A percentile compares a stretch with the other conserved stretches of the same genome.
These are phyloP conservation scores for Eimeria praecox DNA, from an alignment of 169 alveolate genomes.

Conservation along the genomic window DNA sequence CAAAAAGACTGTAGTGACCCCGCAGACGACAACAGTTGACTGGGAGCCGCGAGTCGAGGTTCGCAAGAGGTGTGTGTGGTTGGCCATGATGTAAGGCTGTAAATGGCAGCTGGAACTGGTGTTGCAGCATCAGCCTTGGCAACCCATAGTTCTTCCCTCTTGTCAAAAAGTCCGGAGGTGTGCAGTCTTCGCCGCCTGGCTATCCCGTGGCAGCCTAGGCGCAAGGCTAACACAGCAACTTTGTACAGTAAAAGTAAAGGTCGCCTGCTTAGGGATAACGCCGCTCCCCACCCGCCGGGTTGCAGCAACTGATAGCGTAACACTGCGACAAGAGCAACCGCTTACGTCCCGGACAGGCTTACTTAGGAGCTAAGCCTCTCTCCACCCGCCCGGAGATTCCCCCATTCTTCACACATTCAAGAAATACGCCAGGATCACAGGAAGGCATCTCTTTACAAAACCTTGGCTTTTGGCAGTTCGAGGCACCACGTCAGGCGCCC, in stretches of 20 bases:
- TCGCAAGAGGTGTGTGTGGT: slow-evolving; percentile 45
- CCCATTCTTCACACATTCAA: slow-evolving; percentile 1
- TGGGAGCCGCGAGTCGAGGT: slow-evolving; percentile 48
- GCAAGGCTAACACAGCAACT: not conserved
- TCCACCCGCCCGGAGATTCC: not conserved
- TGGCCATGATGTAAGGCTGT: slow-evolving; percentile 11
- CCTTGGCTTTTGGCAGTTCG: slow-evolving; percentile 38
- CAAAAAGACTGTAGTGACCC: slow-evolving; percentile 2
- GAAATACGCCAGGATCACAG: not conserved
- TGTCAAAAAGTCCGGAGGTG: slow-evolving; percentile 48
- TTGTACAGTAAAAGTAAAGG: not conserved
- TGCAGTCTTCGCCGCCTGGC: slow-evolving; percentile 25
- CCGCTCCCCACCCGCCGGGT: slow-evolving; percentile 28
- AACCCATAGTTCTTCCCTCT: slow-evolving; percentile 8
- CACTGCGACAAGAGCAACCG: slow-evolving; percentile 61
- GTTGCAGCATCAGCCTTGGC: slow-evolving; percentile 9
- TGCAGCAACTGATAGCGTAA: slow-evolving; percentile 48
- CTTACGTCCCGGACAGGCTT: not conserved
- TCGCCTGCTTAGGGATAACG: slow-evolving; percentile 24
- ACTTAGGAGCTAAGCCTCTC: not conserved
- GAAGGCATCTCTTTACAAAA: slow-evolving; percentile 1
- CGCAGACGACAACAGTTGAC: not conserved
- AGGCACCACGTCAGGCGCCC: slow-evolving; percentile 28
- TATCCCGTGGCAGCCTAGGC: slow-evolving; percentile 18
- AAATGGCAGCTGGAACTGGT: slow-evolving; percentile 17